Evolutionary conservation across 2,329 filamentous ascomycete species (phyloP), one percentile per base, ranked within the genome.

Genomic region (Penicillium fuscoglaucum): DNA sequence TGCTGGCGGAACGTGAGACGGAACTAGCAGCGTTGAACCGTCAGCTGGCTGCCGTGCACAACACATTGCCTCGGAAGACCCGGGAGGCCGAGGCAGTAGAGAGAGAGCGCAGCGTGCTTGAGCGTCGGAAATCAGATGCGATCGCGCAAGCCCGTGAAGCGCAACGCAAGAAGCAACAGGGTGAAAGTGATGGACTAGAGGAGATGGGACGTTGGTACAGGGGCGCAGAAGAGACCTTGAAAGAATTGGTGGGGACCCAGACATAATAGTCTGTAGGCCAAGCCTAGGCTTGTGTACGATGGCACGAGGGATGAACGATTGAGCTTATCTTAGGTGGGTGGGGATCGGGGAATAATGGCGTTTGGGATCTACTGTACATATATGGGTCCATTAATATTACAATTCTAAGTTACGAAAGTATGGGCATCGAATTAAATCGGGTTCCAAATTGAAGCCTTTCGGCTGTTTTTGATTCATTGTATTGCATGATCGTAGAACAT

Each of bases 71-170:
- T 2, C 72, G 72, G 13, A 79, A 78, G 63, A 75, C 70, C 6
- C 72, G 77, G 39, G 76, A 79, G 61, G 72, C 77, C 8, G 78
- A 81, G 61, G 75, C 71, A 24, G 70, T 79, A 57, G 76, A 80
- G 66, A 69, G 76, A 53, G 79, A 81, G 57, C 59, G 80, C 35
- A 64, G 66, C 44, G 68, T 72, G 57, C 72, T 78, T 63, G 76
- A 70, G 78, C 81, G 51, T 75, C 78, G 39, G 76, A 81, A 53
- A 64, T 75, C 72, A 40, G 78, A 78, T 58, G 72, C 73, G 19
- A 75, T 69, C 71, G 76, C 49, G 75, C 80, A 62, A 78, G 84
- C 39, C 73, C 83, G 58, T 71, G 82, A 72, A 68, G 75, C 69
- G 21, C 72, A 71, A 68, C 77, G 68, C 66, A 76, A 64, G 72